A percentile compares a stretch with the other conserved stretches of the same genome.
Evolutionary conservation across 768 basidiomycete species (phyloP).

Genomic region (Porphyrellus cyaneotinctus): DNA sequence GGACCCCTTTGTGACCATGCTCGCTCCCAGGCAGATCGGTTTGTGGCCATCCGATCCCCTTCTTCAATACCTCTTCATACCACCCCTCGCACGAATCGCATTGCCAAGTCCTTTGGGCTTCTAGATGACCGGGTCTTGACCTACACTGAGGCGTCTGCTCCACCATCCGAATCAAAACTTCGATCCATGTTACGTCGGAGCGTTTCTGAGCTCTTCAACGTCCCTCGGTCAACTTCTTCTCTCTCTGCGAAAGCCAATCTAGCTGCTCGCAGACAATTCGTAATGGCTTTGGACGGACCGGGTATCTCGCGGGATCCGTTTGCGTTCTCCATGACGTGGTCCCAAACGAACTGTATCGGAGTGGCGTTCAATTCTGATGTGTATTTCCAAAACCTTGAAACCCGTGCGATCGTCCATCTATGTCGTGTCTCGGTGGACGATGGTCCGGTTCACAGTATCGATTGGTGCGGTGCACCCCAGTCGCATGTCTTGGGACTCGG

Average conservation of each 20-base stretch:
- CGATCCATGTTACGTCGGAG: slow-evolving; percentile 49
- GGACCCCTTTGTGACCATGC: neutral
- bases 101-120: slow-evolving; percentile 59
- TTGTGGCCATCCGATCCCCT: slow-evolving; percentile 52
- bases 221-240: slow-evolving; percentile 27
- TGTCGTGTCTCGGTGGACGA: slow-evolving; percentile 36
- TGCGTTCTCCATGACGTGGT: slow-evolving; percentile 62
- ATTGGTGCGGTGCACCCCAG: slow-evolving; percentile 45
- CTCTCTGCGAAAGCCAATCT: slow-evolving; percentile 60
- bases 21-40: slow-evolving; percentile 51
- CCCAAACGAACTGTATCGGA: slow-evolving; percentile 52
- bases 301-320: slow-evolving; percentile 52
- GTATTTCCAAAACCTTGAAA: slow-evolving; percentile 60
- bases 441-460: slow-evolving; percentile 44
- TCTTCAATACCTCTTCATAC: slow-evolving; percentile 50
- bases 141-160: slow-evolving; percentile 40
- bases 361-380: slow-evolving; percentile 58
- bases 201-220: slow-evolving; percentile 46
- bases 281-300: slow-evolving; percentile 61
- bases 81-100: slow-evolving; percentile 65
- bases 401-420: slow-evolving; percentile 48
- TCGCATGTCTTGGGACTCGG: slow-evolving; percentile 49
- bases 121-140: slow-evolving; percentile 52
- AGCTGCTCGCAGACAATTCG: slow-evolving; percentile 48
- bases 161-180: slow-evolving; percentile 38